Conservation (phyloP, 2,329 filamentous ascomycete species). For the Xenoacremonium recifei region DNA sequence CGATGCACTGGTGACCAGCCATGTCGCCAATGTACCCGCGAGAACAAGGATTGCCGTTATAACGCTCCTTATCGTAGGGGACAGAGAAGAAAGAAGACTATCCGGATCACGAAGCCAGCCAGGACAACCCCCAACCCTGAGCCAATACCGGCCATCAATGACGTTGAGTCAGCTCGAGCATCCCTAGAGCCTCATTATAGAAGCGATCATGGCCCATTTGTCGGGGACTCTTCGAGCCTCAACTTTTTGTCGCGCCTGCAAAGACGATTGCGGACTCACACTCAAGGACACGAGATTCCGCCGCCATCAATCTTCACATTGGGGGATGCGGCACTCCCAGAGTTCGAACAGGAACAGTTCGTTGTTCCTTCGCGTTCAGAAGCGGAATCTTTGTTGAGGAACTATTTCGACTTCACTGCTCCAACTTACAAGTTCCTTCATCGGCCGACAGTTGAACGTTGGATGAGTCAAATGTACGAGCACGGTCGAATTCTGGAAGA, state of each 20-base stretch:
- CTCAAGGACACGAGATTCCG: constrained; percentile 38
- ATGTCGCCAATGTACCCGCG: background rate
- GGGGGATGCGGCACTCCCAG: constrained; percentile 46
- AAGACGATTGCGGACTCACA: constrained; percentile 36
- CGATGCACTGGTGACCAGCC: background rate
- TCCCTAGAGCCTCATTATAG: constrained; percentile 14
- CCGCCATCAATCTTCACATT: constrained; percentile 48
- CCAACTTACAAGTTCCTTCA: constrained; percentile 56
- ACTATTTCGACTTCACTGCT: constrained; percentile 56
- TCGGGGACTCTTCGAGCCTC: constrained; percentile 17
- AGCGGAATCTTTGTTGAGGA: constrained; percentile 34
- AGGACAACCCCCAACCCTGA: background rate
- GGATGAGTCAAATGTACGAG: constrained; percentile 40
- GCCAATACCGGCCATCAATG: background rate
- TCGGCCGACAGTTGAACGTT: constrained; percentile 45
- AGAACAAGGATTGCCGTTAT: background rate
- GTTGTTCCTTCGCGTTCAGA: constrained; percentile 36
- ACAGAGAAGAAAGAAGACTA: background rate
- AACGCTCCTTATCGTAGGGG: background rate
- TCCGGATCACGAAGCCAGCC: background rate
- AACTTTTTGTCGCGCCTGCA: constrained; percentile 20
- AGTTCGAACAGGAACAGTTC: constrained; percentile 32
- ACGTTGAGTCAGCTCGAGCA: constrained; percentile 14
- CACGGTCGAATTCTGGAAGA: background rate
- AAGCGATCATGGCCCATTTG: constrained; percentile 18